Base-by-base conservation (phyloP, 495 filamentous ascomycete species). In the Platismatia glauca region DNA sequence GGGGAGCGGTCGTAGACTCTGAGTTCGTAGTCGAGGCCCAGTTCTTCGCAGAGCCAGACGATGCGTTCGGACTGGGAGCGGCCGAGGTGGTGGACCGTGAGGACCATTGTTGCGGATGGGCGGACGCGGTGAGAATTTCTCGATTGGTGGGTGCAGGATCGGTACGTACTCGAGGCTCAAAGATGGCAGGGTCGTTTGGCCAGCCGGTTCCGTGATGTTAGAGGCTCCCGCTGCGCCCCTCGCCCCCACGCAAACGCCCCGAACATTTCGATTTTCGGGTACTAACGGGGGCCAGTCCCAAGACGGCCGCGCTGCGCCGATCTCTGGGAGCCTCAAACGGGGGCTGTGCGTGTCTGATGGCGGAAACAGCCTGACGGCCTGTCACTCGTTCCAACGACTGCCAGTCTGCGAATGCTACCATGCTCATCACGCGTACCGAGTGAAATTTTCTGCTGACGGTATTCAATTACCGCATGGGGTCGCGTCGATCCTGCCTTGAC, bases 31-130 rank as follows among this genome's bases (percentile, higher is more conserved):
- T 74, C 65, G 52, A 87, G 69, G 55, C 65, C 66, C 38, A 86
- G 82, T 68, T 88, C 84, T 71, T 88, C 83, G 68, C 79, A 81
- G 64, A 87, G 81, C 79, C 79, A 87, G 69, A 80, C 65, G 34
- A 86, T 75, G 66, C 83, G 83, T 66, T 86, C 84, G 50, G 80
- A 83, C 73, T 84, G 82, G 43, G 78, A 79, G 61, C 75, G 67
- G 46, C 75, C 71, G 55, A 85, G 75, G 70, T 87, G 83, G 69
- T 86, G 82, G 62, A 86, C 71, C n/a, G 75, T 82, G 62, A 84
- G 76, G 53, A 55, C n/a, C 61, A 64, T 67, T 29, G 1, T 61
- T 9, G 7, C 4, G 16, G 16, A 3, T 15, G 9, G 44, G 5
- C 1, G 1, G 8, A 24, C 1, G 0, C 3, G n/a, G n/a, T 11